A percentile compares a stretch with the other conserved stretches of the same genome.
Evolutionary conservation across 176 grass and related monocot genomes (phyloP).

Genomic region (Metroxylon sagu): DNA sequence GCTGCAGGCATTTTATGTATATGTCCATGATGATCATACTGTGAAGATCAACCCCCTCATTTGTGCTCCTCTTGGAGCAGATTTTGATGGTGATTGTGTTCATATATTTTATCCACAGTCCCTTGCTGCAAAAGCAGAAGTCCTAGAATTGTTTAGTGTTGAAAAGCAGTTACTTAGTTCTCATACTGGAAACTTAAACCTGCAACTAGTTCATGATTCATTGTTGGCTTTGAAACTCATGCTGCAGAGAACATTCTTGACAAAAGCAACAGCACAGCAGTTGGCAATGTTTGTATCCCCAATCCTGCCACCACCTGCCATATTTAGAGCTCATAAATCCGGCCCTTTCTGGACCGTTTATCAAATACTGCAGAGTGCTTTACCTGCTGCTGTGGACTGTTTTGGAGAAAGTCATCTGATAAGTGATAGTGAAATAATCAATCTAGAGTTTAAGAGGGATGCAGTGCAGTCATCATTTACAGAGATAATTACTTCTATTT

Average conservation of each 20-base stretch:
- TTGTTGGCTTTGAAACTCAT: constrained; percentile 63
- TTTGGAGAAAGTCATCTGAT: constrained; percentile 40
- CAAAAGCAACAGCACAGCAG: constrained; percentile 48
- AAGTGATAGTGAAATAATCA: constrained; percentile 37
- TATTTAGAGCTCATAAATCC: constrained; percentile 35
- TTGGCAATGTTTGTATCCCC: constrained; percentile 54
- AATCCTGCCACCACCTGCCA: constrained; percentile 41
- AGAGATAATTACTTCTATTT: constrained; percentile 50
- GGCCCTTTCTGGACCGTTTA: constrained; percentile 40
- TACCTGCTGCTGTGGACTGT: constrained; percentile 44
- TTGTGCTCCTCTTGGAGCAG: constrained; percentile 68
- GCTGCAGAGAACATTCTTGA: constrained; percentile 32
- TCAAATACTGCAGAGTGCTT: constrained; percentile 68
- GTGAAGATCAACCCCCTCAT: constrained; percentile 93
- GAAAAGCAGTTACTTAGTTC: constrained; percentile 63
- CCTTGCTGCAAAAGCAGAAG: constrained; percentile 88
- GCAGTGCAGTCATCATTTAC: constrained; percentile 43
- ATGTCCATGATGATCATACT: constrained; percentile 78
- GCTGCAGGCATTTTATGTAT: constrained; percentile 80
- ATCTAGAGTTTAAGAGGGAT: constrained; percentile 54
- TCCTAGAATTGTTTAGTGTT: constrained; percentile 82
- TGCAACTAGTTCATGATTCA: constrained; percentile 65
- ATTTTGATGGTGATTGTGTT: constrained; percentile 89
- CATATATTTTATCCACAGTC: constrained; percentile 94
- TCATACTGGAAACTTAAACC: constrained; percentile 62